Conservation (phyloP, 2,329 filamentous ascomycete genomes). For the Coniochaeta sp. region DNA sequence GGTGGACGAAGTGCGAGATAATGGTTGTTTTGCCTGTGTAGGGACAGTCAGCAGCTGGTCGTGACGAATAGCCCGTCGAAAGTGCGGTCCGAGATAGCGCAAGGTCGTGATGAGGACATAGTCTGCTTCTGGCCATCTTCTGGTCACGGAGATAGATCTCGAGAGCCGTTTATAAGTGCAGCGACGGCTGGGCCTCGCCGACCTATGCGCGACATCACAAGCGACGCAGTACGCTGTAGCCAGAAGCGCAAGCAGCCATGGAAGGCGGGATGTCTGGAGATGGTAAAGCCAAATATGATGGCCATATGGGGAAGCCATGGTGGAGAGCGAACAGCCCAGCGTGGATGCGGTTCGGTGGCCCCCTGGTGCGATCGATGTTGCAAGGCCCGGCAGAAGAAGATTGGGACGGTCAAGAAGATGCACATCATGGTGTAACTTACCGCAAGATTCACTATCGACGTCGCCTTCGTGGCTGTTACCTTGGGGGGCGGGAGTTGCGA, state of each 20-base stretch:
- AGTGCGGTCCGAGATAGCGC: not conserved
- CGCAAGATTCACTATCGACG: not conserved
- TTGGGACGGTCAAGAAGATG: not conserved
- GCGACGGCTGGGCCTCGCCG: not conserved
- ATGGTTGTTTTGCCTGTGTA: not conserved
- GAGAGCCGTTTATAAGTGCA: not conserved
- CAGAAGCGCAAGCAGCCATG: not conserved
- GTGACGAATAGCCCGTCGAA: not conserved
- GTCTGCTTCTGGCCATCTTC: not conserved
- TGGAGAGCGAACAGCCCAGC: not conserved
- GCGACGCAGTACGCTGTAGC: not conserved
- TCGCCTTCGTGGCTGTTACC: slow-evolving; percentile 2
- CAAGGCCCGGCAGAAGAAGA: not conserved
- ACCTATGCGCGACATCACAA: not conserved
- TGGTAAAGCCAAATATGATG: not conserved
- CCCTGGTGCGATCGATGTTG: not conserved
- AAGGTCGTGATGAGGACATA: not conserved
- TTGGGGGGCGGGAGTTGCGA: not conserved
- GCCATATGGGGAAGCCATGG: not conserved
- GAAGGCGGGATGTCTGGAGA: not conserved
- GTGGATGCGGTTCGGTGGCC: not conserved
- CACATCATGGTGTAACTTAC: not conserved
- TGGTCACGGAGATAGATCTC: not conserved
- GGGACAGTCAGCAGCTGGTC: not conserved
- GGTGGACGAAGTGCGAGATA: slow-evolving; percentile 24